Conservation (phyloP, 441 rosid species). For the Isatis lusitanica region DNA sequence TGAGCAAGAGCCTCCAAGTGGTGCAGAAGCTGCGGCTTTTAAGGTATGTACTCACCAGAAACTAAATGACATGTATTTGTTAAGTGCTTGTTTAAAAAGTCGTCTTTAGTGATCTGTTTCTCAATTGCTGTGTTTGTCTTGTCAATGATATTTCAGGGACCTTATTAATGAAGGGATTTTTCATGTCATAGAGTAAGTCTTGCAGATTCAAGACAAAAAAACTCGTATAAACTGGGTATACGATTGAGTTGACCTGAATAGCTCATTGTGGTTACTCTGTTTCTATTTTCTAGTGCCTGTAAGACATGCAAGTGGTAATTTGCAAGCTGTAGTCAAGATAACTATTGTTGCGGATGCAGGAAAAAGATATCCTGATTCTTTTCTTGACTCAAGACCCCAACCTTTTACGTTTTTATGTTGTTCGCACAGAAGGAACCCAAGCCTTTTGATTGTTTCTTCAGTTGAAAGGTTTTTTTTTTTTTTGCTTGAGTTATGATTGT, state of each 20-base stretch:
- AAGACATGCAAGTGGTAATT: constrained; percentile 18
- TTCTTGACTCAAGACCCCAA: constrained; percentile 96
- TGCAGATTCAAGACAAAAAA: no score
- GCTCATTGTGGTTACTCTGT: constrained; percentile 32
- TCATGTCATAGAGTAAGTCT: no score
- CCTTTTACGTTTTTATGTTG: constrained; percentile 89
- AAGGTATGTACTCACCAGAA: constrained; percentile 55
- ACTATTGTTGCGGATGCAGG: constrained; percentile 81
- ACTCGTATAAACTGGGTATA: no score
- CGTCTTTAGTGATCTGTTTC: background rate
- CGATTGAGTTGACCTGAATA: background rate
- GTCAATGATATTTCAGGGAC: constrained; percentile 61
- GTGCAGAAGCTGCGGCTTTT: constrained; percentile 92
- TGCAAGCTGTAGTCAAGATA: constrained; percentile 39
- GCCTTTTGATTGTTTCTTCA: constrained; percentile 27
- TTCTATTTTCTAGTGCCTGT: constrained; percentile 14
- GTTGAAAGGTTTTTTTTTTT: no score
- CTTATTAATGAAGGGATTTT: no score
- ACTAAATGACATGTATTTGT: constrained; percentile 16
- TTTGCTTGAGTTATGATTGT: constrained; percentile 1
- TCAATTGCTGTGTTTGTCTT: constrained; percentile 4
- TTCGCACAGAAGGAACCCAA: constrained; percentile 71
- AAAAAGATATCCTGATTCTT: constrained; percentile 98
- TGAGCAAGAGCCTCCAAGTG: constrained; percentile 95
- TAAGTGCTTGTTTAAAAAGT: background rate